Evolutionary conservation across 495 filamentous ascomycete genomes (phyloP).

Genomic region (Penicillium macrosclerotiorum): DNA sequence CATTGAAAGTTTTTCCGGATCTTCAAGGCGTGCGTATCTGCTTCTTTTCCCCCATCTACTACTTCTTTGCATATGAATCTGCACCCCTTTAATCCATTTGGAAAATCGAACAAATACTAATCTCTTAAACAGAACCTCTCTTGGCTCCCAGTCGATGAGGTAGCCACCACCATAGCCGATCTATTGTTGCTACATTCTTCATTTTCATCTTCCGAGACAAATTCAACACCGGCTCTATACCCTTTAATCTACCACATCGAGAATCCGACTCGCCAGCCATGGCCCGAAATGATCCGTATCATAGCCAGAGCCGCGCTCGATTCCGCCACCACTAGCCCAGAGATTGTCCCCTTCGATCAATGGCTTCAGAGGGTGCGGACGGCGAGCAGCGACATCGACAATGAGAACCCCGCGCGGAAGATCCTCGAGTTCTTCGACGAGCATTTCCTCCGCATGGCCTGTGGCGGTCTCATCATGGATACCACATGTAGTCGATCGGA

Average conservation of each 20-base stretch:
- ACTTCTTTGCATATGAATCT: no score
- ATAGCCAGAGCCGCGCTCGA: constrained; percentile 36
- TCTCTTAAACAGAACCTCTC: constrained; percentile 21
- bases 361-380: constrained; percentile 28
- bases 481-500: constrained; percentile 6
- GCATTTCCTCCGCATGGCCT: constrained; percentile 47
- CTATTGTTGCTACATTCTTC: constrained; percentile 30
- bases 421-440: constrained; percentile 45
- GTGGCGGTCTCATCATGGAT: constrained; percentile 46
- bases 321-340: constrained; percentile 24
- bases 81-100: no score
- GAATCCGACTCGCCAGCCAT: constrained; percentile 44
- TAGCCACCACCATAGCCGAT: constrained; percentile 39
- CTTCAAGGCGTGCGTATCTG: no score
- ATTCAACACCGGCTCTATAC: constrained; percentile 12
- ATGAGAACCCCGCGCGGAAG: constrained; percentile 42
- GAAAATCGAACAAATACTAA: no score
- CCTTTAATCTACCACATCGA: constrained; percentile 53
- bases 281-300: constrained; percentile 34
- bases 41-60: no score
- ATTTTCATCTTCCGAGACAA: background rate
- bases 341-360: constrained; percentile 33
- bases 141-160: constrained; percentile 50
- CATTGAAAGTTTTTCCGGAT: constrained; percentile 40
- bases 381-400: constrained; percentile 23